phyloP scores from a whole-genome alignment of 768 basidiomycete species.

The Albatrellus ellisii region DNA sequence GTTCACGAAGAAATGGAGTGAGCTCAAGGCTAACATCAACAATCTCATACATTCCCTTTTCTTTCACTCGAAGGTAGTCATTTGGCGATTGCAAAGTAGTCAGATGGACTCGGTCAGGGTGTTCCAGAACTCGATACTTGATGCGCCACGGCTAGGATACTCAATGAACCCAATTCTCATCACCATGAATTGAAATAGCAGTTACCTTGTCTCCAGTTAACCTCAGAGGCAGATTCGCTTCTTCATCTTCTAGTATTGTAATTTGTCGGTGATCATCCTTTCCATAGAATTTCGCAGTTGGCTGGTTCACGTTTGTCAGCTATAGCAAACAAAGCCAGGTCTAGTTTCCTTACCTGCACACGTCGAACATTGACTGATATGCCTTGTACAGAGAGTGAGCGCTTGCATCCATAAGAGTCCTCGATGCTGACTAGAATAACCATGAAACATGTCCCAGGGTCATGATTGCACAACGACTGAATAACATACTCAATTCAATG shows the following conservation, averaged over 20 bases:
- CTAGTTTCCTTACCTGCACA: constrained; percentile 41
- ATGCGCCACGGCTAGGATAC: constrained; percentile 72
- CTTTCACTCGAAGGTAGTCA: constrained; percentile 56
- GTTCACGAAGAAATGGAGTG: constrained; percentile 2
- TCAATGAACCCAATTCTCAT: too few species aligned
- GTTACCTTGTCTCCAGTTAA: constrained; percentile 85
- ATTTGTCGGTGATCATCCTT: constrained; percentile 40
- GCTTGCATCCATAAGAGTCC: constrained; percentile 81
- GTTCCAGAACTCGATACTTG: constrained; percentile 47
- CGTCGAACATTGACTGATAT: constrained; percentile 76
- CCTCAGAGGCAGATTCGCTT: constrained; percentile 62
- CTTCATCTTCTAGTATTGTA: constrained; percentile 62
- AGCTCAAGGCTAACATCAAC: constrained; percentile 31
- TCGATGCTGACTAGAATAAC: constrained; percentile 56
- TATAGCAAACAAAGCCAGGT: neutral
- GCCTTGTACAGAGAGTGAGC: constrained; percentile 61
- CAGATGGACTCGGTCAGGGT: constrained; percentile 26
- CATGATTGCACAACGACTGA: neutral
- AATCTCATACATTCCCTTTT: constrained; percentile 68
- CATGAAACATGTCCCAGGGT: constrained; percentile 1
- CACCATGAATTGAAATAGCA: constrained; percentile 10
- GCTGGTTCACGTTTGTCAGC: constrained; percentile 30
- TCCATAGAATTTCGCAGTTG: constrained; percentile 80
- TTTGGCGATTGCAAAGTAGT: constrained; percentile 47
- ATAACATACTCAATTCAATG: constrained; percentile 52